Conservation (phyloP, 2,329 filamentous ascomycete genomes). For the Diaporthe sp. region DNA sequence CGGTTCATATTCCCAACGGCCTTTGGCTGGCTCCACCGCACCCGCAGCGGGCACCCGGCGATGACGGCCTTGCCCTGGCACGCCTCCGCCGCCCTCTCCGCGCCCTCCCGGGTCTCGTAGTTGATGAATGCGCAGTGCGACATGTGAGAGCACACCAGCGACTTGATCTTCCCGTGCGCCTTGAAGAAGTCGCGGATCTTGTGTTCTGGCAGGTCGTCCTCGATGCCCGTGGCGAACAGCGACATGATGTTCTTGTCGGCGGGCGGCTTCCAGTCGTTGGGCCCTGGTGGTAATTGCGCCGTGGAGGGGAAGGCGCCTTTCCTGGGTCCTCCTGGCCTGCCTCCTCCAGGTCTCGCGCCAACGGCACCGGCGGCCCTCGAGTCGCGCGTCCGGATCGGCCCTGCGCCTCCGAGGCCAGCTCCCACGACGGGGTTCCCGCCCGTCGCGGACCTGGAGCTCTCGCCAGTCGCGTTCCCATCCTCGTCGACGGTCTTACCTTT, state of each 20-base stretch:
- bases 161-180: slow-evolving; percentile 88
- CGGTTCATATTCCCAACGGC: slow-evolving; percentile 91
- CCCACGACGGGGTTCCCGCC: slow-evolving; percentile 61
- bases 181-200: slow-evolving; percentile 92
- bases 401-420: slow-evolving; percentile 71
- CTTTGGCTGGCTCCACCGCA: slow-evolving; percentile 94
- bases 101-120: slow-evolving; percentile 84
- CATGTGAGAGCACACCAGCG: slow-evolving; percentile 94
- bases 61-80: slow-evolving; percentile 92
- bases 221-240: slow-evolving; percentile 92
- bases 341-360: slow-evolving; percentile 58
- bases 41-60: slow-evolving; percentile 87
- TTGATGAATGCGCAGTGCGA: slow-evolving; percentile 98
- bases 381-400: slow-evolving; percentile 83
- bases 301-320: slow-evolving; percentile 73
- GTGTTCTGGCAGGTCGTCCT: slow-evolving; percentile 94
- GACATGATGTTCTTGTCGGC: slow-evolving; percentile 88
- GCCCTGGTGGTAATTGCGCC: slow-evolving; percentile 80
- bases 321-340: slow-evolving; percentile 54
- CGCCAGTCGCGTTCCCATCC: slow-evolving; percentile 52
- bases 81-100: slow-evolving; percentile 85
- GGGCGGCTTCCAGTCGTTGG: slow-evolving; percentile 88
- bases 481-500: slow-evolving; percentile 83
- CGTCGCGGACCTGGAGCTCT: slow-evolving; percentile 50
- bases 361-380: slow-evolving; percentile 61